Conservation (phyloP, 192 early-diverging fungal species). For the Gaertneriomyces semiglobifer region DNA sequence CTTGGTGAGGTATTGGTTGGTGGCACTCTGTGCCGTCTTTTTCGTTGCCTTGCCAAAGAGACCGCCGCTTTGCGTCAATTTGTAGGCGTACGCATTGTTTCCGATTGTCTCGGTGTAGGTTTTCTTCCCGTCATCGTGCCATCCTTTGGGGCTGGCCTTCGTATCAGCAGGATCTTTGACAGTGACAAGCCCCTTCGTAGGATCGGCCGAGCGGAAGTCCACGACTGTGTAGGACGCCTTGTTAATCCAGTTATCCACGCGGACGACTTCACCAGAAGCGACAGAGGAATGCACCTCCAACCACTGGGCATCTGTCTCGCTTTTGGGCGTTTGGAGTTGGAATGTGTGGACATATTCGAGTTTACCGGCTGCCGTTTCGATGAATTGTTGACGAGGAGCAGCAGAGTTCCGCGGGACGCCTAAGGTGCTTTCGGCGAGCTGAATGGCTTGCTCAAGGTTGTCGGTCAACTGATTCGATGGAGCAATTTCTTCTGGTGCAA, state of each 20-base stretch:
- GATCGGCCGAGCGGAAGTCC: conserved; percentile 10
- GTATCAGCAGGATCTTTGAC: conserved; percentile 32
- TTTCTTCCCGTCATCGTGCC: conserved; percentile 37
- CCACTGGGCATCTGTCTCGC: conserved; percentile 24
- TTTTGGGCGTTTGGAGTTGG: conserved; percentile 13
- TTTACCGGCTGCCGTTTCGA: conserved; percentile 17
- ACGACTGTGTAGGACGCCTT: conserved; percentile 22
- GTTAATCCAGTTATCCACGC: conserved; percentile 16
- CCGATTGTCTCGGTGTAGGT: conserved; percentile 39
- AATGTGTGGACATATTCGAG: conserved; percentile 24
- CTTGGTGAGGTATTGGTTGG: conserved; percentile 10
- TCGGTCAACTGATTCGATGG: not conserved
- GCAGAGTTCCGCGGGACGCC: conserved; percentile 3
- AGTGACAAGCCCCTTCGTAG: conserved; percentile 13
- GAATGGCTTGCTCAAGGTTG: conserved; percentile 11
- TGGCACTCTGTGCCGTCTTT: not conserved
- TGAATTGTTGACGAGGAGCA: conserved; percentile 1
- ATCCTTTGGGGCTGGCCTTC: conserved; percentile 40
- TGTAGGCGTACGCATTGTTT: conserved; percentile 29
- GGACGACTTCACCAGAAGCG: conserved; percentile 27
- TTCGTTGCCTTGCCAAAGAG: not conserved
- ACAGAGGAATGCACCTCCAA: conserved; percentile 27
- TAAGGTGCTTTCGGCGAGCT: conserved; percentile 14
- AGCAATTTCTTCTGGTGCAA: not conserved
- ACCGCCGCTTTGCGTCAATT: conserved; percentile 26